phyloP scores from a whole-genome alignment of 2,329 filamentous ascomycete genomes.

The Rhinocladiella mackenziei region DNA sequence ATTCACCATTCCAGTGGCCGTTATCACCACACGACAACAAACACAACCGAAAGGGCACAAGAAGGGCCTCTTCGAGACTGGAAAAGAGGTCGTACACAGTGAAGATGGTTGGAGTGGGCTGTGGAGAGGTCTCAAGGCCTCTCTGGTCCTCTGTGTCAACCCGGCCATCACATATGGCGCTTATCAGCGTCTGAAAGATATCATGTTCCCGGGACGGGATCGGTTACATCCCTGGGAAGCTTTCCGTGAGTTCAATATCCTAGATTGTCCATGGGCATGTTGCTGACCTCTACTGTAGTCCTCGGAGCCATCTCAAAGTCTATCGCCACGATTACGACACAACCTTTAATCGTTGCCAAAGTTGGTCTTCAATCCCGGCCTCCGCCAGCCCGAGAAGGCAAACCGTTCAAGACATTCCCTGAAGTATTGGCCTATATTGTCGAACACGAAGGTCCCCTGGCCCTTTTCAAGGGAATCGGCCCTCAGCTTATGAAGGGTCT shows the following conservation, averaged over 20 bases:
- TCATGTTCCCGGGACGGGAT: conserved; percentile 71
- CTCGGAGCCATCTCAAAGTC: conserved; percentile 91
- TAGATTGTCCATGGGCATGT: not conserved
- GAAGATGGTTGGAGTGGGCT: conserved; percentile 86
- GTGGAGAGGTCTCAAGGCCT: conserved; percentile 94
- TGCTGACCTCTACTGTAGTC: conserved; percentile 49
- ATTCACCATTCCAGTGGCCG: conserved; percentile 93
- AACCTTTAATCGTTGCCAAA: conserved; percentile 96
- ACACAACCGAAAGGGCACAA: conserved; percentile 80
- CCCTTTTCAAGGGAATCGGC: conserved; percentile 95
- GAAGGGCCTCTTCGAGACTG: conserved; percentile 83
- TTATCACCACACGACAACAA: conserved; percentile 93
- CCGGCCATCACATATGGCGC: conserved; percentile 97
- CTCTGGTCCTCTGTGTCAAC: conserved; percentile 90
- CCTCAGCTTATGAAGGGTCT: conserved; percentile 92
- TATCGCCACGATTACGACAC: conserved; percentile 83
- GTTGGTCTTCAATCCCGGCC: conserved; percentile 93
- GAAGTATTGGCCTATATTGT: conserved; percentile 96
- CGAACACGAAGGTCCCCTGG: conserved; percentile 73
- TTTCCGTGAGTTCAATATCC: conserved; percentile 64
- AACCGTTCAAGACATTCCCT: conserved; percentile 86
- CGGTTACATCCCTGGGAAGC: conserved; percentile 79
- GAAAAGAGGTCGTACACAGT: conserved; percentile 79
- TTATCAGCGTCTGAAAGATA: conserved; percentile 79
- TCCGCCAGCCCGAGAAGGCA: conserved; percentile 75